Evolutionary conservation across 2,329 filamentous ascomycete species (phyloP).

Genomic region (Neospermospora avenae): DNA sequence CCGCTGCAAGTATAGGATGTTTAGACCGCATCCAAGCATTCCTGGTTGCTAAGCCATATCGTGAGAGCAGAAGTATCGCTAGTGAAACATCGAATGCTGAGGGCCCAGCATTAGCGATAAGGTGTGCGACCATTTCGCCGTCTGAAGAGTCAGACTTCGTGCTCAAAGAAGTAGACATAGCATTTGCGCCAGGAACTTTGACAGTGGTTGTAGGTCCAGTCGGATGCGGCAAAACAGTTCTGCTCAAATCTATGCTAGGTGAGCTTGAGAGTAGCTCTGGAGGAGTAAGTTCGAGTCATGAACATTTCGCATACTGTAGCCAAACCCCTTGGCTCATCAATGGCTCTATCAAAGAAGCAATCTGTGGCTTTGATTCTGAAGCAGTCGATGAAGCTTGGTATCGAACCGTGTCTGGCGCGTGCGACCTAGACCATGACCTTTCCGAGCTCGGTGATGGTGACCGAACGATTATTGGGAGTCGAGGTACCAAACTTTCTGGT

Average conservation of each 20-base stretch:
- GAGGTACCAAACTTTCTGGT: constrained; percentile 42
- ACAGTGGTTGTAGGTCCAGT: constrained; percentile 29
- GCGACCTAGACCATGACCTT: constrained; percentile 28
- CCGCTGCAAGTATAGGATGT: constrained; percentile 15
- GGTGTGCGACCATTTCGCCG: too few relatives aligned
- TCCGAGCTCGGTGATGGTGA: constrained; percentile 35
- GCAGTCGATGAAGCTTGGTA: constrained; percentile 29
- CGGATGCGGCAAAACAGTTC: constrained; percentile 34
- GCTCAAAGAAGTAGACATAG: too few relatives aligned
- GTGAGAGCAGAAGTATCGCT: not conserved
- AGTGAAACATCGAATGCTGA: too few relatives aligned
- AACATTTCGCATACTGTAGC: constrained; percentile 36
- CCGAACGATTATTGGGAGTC: constrained; percentile 38
- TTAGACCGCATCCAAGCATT: constrained; percentile 35
- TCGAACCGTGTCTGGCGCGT: constrained; percentile 27
- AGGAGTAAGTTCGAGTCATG: constrained; percentile 27
- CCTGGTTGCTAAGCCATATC: constrained; percentile 4
- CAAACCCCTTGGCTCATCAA: constrained; percentile 39
- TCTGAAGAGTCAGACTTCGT: too few relatives aligned
- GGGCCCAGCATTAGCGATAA: too few relatives aligned
- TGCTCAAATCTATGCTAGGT: constrained; percentile 33
- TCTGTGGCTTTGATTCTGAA: not conserved
- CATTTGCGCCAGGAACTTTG: constrained; percentile 13
- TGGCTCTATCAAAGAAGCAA: constrained; percentile 17
- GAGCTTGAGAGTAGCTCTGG: constrained; percentile 30